Evolutionary conservation across 306 rosid species (phyloP).

Genomic region (Corylus avellana): DNA sequence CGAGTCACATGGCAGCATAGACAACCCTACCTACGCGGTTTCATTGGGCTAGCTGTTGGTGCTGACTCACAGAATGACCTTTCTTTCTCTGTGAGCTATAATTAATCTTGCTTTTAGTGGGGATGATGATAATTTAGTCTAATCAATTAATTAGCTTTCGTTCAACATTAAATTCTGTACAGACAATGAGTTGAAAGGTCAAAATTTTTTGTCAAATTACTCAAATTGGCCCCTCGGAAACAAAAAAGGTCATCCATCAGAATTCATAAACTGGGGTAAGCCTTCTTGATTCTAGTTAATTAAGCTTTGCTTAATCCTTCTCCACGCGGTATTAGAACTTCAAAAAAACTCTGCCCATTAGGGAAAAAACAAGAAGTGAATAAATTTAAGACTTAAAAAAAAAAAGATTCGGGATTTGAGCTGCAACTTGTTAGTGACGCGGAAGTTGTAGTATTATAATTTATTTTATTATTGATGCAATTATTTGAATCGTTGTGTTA

Average conservation of each 20-base stretch:
- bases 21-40: slow-evolving; percentile 36
- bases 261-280: background rate
- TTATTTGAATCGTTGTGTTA: too few relatives aligned
- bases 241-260: background rate
- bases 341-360: background rate
- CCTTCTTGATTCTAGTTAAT: background rate
- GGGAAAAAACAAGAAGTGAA: too few relatives aligned
- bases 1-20: slow-evolving; percentile 39
- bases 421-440: too few relatives aligned
- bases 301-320: background rate
- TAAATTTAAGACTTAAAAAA: background rate
- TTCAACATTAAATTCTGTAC: background rate
- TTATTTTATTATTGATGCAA: too few relatives aligned
- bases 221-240: background rate
- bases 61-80: background rate
- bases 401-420: background rate
- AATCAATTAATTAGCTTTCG: background rate
- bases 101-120: background rate
- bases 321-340: background rate
- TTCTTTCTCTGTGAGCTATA: background rate
- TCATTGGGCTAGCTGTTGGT: slow-evolving; percentile 6
- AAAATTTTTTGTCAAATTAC: background rate
- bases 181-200: background rate
- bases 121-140: background rate
- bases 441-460: too few relatives aligned